Evolutionary conservation across 2,329 filamentous ascomycete species (phyloP), one percentile per base, ranked within the genome.

Genomic region (Hortaea sp.): DNA sequence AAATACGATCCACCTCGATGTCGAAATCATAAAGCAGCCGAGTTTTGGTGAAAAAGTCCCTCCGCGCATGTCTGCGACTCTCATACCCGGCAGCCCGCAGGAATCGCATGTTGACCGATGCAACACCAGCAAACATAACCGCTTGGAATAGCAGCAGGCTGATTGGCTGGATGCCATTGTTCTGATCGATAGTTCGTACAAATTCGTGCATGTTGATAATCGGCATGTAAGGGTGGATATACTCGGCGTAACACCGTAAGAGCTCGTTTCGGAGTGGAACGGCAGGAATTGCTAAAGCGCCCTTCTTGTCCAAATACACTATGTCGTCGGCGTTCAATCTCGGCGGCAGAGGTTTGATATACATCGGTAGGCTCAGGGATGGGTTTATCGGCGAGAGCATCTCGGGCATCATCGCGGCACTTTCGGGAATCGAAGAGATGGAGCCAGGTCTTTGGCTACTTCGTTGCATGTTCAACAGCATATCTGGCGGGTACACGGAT

Each of bases 1-100:
- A 80, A 48, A 95, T 82, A 43, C 89, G 85, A 64, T 95, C 89
- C 39, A 82, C 79, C 66, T 97, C 90, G 65, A 94, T 94, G 65
- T 97, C 90, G 55, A 95, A 94, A 63, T 95, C 89, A 67, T 95
- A 95, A 12, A 97, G 74, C 3, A 92, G 75, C 69, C 88, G 84
- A 37, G 88, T 85, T 67, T 85, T 89, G 56, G 87, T 82, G 66
- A 95, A 95, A 63, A 94, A 94, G 7, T 84, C 79, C 30, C 44
- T 38, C 13, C 44, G 35, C 6, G 90, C 89, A 48, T 81, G 81
- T 67, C 92, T 90, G 41, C 89, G 76, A 20, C 77, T 84, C 6
- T 76, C 66, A 61, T 87, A 95, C 1, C 90, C 90, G 20, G 85
- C 87, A 42, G 82, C 78, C 32, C 78, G 79, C 41, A 97, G 72